Conservation (phyloP, 768 basidiomycete species). For the Sarcodon aspratus region DNA sequence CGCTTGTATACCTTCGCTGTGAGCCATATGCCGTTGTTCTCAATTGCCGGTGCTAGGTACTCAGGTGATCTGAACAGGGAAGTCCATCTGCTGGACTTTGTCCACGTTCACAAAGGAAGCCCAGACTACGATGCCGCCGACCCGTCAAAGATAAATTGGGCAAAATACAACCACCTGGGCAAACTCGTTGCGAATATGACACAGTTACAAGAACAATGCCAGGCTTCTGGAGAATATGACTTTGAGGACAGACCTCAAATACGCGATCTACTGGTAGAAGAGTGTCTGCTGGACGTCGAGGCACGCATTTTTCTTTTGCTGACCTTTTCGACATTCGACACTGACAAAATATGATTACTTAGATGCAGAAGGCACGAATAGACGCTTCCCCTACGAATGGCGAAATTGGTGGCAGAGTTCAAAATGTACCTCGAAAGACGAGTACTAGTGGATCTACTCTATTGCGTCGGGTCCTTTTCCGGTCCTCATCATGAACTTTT, state of each 20-base stretch:
- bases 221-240: conserved; percentile 38
- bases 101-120: conserved; percentile 80
- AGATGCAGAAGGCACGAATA: too few species aligned
- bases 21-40: conserved; percentile 3
- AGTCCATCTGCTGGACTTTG: conserved; percentile 83
- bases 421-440: too few species aligned
- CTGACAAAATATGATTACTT: too few species aligned
- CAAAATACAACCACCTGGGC: conserved; percentile 89
- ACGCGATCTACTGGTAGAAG: conserved; percentile 37
- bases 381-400: too few species aligned
- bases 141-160: conserved; percentile 80
- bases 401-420: too few species aligned
- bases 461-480: too few species aligned
- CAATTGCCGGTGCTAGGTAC: conserved; percentile 7
- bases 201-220: conserved; percentile 70
- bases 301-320: conserved; percentile 19
- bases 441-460: too few species aligned
- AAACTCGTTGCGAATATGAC: conserved; percentile 70
- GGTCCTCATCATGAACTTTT: too few species aligned
- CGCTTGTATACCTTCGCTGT: conserved; percentile 82
- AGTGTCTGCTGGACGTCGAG: conserved; percentile 59
- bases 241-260: conserved; percentile 48
- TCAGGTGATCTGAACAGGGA: conserved; percentile 38
- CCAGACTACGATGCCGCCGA: conserved; percentile 57
- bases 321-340: too few species aligned